Conservation (phyloP, 2,329 filamentous ascomycete genomes). For the Pseudodiploospora longispora region DNA sequence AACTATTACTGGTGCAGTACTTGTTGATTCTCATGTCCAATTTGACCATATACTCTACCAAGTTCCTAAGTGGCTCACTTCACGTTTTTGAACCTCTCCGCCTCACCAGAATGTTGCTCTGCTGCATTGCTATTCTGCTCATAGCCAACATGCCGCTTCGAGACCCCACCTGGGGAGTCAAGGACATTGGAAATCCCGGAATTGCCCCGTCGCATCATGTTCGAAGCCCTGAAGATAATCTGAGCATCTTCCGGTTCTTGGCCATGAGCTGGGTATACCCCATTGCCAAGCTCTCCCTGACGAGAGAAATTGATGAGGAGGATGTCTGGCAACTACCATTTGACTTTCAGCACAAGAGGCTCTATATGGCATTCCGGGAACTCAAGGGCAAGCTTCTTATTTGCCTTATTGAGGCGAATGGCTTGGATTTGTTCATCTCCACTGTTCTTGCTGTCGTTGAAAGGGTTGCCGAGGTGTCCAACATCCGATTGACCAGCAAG, state of each 20-base stretch:
- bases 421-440: slow-evolving; percentile 66
- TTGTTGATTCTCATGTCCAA: slow-evolving; percentile 24
- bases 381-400: slow-evolving; percentile 64
- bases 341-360: slow-evolving; percentile 70
- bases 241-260: slow-evolving; percentile 78
- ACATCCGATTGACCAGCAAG: slow-evolving; percentile 28
- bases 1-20: slow-evolving; percentile 32
- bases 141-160: slow-evolving; percentile 31
- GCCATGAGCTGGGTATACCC: slow-evolving; percentile 76
- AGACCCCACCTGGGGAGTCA: slow-evolving; percentile 24
- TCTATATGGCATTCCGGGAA: slow-evolving; percentile 68
- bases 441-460: slow-evolving; percentile 53
- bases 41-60: slow-evolving; percentile 20
- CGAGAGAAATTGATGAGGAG: slow-evolving; percentile 61
- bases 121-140: slow-evolving; percentile 17
- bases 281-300: slow-evolving; percentile 57
- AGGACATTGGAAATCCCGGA: slow-evolving; percentile 22
- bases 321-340: slow-evolving; percentile 77
- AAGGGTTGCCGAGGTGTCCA: slow-evolving; percentile 29
- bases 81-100: slow-evolving; percentile 15
- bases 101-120: slow-evolving; percentile 15
- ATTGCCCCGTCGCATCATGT: slow-evolving; percentile 28
- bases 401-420: slow-evolving; percentile 67
- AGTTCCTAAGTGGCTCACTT: slow-evolving; percentile 19
- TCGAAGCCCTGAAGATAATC: slow-evolving; percentile 70